Evolutionary conservation across 345 rosid species (phyloP), one percentile per base, ranked within the genome.

Genomic region (Melastoma malabathricum): DNA sequence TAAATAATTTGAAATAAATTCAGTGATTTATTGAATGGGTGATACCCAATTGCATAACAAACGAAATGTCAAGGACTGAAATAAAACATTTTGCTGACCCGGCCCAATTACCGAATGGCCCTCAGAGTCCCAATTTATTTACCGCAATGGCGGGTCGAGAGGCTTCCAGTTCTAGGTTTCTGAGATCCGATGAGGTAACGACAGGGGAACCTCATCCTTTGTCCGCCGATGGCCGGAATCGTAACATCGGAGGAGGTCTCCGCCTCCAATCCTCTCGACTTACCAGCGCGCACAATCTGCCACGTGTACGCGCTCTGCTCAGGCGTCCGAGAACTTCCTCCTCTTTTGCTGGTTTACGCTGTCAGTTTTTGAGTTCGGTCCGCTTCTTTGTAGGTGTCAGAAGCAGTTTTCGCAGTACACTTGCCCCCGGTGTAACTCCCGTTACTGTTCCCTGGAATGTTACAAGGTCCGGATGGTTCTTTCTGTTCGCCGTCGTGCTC

Each of bases 391-490:
- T 63, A 78, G 88, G 45, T 84, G 97, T 59, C 84, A 82, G 59
- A 92, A 84, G 67, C 95, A 92, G 55, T 92, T 87, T 63, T 78
- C 98, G 5, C 89, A 81, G 53, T 92, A 92, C 19, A 84, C 97
- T 58, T 84, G 98, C 55, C 97, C 97, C 34, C 79, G 98, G 57
- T 92, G 97, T 78, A 87, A 84, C 67, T 74, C 80, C 22, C 84
- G 95, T 0, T 87, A 92, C 61, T 87, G 95, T 48, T 84, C 97
- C 6, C 88, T 81, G 39, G 72, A 61, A 20, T 87, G 97, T 65
- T 87, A 84, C 65, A 79, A 72, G 82, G 79, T 77, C 38, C 9
- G 38, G 38, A 29, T 10, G 38, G 38, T 29, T 29, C 38, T 29
- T 4, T 29, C 2, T 29, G 6, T 29, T 4, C 6, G 38, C 38